Evolutionary conservation across 495 filamentous ascomycete genomes (phyloP).

Genomic region (Viridothelium virens): DNA sequence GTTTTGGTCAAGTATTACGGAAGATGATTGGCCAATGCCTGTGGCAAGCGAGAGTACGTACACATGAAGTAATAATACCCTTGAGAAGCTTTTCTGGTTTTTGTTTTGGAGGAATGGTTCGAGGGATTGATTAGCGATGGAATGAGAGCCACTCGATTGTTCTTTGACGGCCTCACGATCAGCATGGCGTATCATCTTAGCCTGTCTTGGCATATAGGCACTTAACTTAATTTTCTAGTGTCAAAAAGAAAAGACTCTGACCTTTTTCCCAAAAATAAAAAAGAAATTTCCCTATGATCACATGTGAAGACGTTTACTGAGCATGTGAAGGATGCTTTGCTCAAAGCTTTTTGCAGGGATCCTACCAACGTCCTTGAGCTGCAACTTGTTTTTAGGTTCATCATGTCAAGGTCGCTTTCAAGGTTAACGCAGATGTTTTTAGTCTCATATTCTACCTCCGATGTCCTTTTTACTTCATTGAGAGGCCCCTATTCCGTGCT

Average conservation of each 20-base stretch:
- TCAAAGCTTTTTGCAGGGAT: neutral
- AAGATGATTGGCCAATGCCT: constrained; percentile 93
- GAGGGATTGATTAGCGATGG: neutral
- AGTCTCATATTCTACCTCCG: no score
- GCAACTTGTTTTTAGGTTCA: no score
- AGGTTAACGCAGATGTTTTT: no score
- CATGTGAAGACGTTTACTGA: neutral
- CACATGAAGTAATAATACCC: neutral
- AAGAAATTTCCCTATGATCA: neutral
- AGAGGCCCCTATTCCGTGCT: no score
- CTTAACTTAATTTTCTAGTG: neutral
- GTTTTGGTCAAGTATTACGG: constrained; percentile 98
- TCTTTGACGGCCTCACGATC: neutral
- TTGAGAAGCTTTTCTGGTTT: neutral
- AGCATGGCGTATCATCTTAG: neutral
- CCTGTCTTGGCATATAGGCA: constrained; percentile 8
- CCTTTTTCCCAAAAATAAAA: neutral
- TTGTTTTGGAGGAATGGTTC: neutral
- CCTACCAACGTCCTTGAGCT: neutral
- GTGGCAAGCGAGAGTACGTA: constrained; percentile 10
- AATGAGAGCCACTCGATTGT: constrained; percentile 1
- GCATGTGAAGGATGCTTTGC: neutral
- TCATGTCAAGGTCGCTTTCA: no score
- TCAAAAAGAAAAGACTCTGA: neutral
- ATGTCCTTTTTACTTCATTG: no score